Conservation (phyloP, 148 eudicot genomes). For the Heliamphora exappendiculata region DNA sequence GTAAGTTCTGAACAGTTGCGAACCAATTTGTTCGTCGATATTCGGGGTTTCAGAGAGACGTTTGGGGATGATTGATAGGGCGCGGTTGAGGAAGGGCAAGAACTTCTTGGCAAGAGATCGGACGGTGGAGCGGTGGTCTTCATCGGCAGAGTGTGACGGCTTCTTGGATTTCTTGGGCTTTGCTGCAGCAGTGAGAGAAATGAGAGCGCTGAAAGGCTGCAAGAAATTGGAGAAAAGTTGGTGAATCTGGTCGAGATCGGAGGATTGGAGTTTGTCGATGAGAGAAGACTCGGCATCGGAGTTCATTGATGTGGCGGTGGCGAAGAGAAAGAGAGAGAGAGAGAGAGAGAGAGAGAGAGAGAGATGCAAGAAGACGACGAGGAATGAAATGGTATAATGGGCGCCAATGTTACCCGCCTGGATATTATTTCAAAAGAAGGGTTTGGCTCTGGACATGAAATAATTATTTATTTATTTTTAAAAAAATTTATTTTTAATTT, state of each 20-base stretch:
- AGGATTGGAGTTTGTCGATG: slow-evolving; percentile 41
- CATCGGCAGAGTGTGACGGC: slow-evolving; percentile 15
- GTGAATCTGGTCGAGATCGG: slow-evolving; percentile 36
- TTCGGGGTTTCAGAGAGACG: slow-evolving; percentile 55
- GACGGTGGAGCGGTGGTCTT: slow-evolving; percentile 24
- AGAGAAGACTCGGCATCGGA: slow-evolving; percentile 31
- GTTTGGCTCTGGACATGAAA: neutral
- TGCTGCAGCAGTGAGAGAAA: neutral
- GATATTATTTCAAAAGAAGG: neutral
- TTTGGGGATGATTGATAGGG: slow-evolving; percentile 52
- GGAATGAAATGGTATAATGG: neutral
- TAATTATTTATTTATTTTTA: no score
- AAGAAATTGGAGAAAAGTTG: slow-evolving; percentile 30
- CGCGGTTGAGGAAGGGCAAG: slow-evolving; percentile 38
- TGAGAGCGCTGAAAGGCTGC: slow-evolving; percentile 31
- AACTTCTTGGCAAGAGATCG: slow-evolving; percentile 55
- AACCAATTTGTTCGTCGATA: slow-evolving; percentile 13
- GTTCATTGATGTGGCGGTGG: slow-evolving; percentile 31
- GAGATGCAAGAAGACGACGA: neutral
- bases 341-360: neutral
- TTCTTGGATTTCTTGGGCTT: slow-evolving; percentile 28
- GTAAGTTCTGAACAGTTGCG: slow-evolving; percentile 37
- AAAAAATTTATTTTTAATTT: no score
- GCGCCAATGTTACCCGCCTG: slow-evolving; percentile 13
- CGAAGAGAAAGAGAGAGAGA: slow-evolving; percentile 7